A percentile compares a stretch with the other conserved stretches of the same genome.
These are phyloP conservation scores for Helotiales sp. DNA, from an alignment of 2,329 filamentous ascomycete genomes.

Conservation along the genomic window DNA sequence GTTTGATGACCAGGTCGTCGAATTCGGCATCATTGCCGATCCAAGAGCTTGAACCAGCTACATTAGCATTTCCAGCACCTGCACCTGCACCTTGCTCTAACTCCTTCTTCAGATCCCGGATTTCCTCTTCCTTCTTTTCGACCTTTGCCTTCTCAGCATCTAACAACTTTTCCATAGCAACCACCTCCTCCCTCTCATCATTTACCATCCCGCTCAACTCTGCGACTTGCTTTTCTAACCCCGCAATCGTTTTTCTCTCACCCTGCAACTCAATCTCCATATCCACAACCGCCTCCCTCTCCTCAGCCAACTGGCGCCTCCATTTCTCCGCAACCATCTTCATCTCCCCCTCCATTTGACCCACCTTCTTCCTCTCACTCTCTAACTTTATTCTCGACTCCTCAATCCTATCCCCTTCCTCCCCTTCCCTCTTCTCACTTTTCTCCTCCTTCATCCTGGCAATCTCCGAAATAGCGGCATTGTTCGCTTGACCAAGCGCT, in stretches of 20 bases:
- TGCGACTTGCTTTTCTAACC: no score
- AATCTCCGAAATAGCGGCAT: background rate
- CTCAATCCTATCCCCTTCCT: background rate
- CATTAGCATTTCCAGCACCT: background rate
- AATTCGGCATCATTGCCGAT: background rate
- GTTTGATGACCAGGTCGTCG: background rate
- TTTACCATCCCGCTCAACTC: no score
- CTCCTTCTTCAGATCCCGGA: background rate
- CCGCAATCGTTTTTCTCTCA: no score
- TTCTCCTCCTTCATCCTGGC: background rate
- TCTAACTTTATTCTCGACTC: background rate
- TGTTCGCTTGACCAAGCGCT: background rate
- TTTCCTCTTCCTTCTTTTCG: background rate
- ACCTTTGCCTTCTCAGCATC: no score
- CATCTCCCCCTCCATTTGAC: no score
- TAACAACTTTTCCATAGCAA: no score
- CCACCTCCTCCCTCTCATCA: no score
- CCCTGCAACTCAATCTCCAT: background rate
- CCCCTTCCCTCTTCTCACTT: background rate
- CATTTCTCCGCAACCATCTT: no score
- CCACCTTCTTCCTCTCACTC: background rate
- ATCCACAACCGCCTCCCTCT: no score
- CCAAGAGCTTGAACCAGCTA: background rate
- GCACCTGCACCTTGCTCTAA: background rate
- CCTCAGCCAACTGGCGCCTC: no score